Percentiles rank a stretch among this genome's conserved stretches.
These are phyloP conservation scores for Lathyrus aphaca DNA, from an alignment of 306 rosid genomes.

Conservation along the genomic window DNA sequence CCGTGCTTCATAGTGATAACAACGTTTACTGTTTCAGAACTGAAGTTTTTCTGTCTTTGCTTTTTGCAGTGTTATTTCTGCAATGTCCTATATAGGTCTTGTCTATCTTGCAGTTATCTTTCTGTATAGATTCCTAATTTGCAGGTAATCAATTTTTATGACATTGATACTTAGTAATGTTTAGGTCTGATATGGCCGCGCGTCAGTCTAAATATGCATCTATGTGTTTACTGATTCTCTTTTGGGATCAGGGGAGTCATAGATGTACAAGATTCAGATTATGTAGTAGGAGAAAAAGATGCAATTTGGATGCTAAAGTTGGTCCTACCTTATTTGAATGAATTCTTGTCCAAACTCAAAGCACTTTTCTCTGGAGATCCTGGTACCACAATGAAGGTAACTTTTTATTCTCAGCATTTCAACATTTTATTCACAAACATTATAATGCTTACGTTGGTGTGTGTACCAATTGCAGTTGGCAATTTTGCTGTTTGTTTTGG, in stretches of 20 bases:
- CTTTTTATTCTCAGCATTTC: not conserved
- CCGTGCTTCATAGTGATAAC: no score
- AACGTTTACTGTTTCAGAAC: not conserved
- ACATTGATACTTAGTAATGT: not conserved
- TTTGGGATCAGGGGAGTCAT: conserved; percentile 56
- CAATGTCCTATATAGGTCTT: conserved; percentile 72
- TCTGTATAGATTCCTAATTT: conserved; percentile 72
- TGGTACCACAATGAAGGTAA: conserved; percentile 84
- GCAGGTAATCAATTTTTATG: conserved; percentile 54
- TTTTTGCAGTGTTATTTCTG: conserved; percentile 74
- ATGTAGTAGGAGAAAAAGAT: conserved; percentile 77
- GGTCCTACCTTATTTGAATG: conserved; percentile 78
- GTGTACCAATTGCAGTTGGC: conserved; percentile 67
- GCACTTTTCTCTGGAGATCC: conserved; percentile 92
- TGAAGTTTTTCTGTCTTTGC: conserved; percentile 30
- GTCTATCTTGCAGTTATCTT: conserved; percentile 76
- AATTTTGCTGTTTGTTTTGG: conserved; percentile 79
- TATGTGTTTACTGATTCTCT: conserved; percentile 15
- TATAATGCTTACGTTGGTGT: conserved; percentile 15
- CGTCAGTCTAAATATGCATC: no score
- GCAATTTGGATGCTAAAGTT: conserved; percentile 74
- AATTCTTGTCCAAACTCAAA: conserved; percentile 67
- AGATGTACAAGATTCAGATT: conserved; percentile 51
- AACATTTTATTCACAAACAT: no score
- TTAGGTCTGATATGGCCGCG: no score